phyloP scores from a whole-genome alignment of 352 stramenopile genomes.

The Plasmopara muralis region DNA sequence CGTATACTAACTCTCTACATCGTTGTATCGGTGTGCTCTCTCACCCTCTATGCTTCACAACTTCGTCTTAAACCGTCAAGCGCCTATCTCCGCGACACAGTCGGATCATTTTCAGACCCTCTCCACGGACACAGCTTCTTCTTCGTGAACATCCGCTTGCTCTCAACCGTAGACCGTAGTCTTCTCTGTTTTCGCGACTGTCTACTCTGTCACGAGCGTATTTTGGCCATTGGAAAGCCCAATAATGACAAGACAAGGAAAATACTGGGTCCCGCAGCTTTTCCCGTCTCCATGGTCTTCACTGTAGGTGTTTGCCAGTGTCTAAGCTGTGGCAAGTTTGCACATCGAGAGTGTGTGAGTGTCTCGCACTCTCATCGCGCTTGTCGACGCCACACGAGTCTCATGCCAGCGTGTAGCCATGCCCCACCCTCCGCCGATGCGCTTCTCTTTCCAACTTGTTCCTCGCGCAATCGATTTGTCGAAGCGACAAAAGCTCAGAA shows the following conservation, averaged over 20 bases:
- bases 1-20: not conserved
- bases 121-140: slow-evolving; percentile 59
- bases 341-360: slow-evolving; percentile 51
- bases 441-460: slow-evolving; percentile 12
- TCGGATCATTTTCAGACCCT: slow-evolving; percentile 36
- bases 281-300: not conserved
- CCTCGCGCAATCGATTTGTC: not conserved
- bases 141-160: slow-evolving; percentile 18
- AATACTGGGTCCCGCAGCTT: not conserved
- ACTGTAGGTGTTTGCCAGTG: slow-evolving; percentile 41
- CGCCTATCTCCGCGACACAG: slow-evolving; percentile 36
- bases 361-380: slow-evolving; percentile 39
- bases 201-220: slow-evolving; percentile 40
- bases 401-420: slow-evolving; percentile 33
- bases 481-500: not conserved
- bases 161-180: slow-evolving; percentile 47
- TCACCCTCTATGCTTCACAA: not conserved
- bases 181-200: slow-evolving; percentile 61
- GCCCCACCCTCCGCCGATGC: slow-evolving; percentile 5
- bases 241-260: slow-evolving; percentile 2
- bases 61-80: slow-evolving; percentile 7
- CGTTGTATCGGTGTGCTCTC: not conserved
- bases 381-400: slow-evolving; percentile 29
- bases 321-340: slow-evolving; percentile 41
- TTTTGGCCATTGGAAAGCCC: slow-evolving; percentile 29